Evolutionary conservation across 2,329 filamentous ascomycete species (phyloP).

Genomic region (Fusarium sp.): DNA sequence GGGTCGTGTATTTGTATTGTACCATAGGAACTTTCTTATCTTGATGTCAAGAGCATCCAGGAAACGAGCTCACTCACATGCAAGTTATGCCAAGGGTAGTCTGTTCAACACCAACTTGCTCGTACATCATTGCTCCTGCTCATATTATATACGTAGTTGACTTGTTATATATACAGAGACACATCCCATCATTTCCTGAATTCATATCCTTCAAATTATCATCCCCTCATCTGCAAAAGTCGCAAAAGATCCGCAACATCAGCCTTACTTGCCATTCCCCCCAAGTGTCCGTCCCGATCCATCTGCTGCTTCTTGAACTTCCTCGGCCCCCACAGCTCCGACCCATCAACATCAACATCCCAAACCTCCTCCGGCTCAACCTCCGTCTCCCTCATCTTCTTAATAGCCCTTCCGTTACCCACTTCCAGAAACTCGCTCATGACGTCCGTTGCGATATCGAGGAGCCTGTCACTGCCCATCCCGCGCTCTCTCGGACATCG

Average conservation of each 20-base stretch:
- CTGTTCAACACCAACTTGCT: no score
- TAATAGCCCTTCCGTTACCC: conserved; percentile 1
- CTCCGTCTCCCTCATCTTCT: not conserved
- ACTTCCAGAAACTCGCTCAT: not conserved
- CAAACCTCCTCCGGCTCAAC: not conserved
- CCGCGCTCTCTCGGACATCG: not conserved
- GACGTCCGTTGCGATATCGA: not conserved
- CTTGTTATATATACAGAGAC: not conserved
- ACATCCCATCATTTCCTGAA: not conserved
- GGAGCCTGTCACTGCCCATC: not conserved
- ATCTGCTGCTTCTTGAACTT: not conserved
- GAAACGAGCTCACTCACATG: no score
- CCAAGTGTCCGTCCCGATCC: not conserved
- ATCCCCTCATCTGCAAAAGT: not conserved
- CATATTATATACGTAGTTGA: not conserved
- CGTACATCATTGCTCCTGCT: not conserved
- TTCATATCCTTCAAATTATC: not conserved
- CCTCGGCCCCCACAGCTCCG: not conserved
- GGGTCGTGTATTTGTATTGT: not conserved
- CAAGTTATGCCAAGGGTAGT: not conserved
- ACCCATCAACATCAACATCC: not conserved
- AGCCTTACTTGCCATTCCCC: no score
- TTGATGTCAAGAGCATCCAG: not conserved
- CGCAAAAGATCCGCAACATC: not conserved
- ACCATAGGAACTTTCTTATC: not conserved